phyloP scores from a whole-genome alignment of 495 filamentous ascomycete genomes.

The Glonium stellatum region DNA sequence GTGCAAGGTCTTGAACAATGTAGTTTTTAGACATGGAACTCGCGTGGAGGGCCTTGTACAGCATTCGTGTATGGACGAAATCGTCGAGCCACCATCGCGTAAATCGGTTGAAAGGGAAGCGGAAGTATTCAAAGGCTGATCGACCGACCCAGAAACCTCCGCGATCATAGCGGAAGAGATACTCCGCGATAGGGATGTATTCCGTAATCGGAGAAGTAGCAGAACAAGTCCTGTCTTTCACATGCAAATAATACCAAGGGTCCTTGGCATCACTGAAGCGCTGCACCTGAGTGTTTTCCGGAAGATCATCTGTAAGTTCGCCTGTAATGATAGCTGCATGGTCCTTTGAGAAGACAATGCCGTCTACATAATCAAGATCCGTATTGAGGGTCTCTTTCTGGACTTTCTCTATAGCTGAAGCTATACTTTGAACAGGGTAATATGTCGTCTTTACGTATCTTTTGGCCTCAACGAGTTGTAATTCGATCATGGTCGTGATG shows the following conservation, averaged over 20 bases:
- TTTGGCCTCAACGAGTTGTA: slow-evolving; percentile 46
- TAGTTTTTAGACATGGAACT: slow-evolving; percentile 44
- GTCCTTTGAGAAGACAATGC: slow-evolving; percentile 43
- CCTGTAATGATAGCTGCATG: slow-evolving; percentile 50
- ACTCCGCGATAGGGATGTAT: slow-evolving; percentile 47
- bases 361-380: slow-evolving; percentile 40
- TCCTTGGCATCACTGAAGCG: slow-evolving; percentile 35
- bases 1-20: slow-evolving; percentile 53
- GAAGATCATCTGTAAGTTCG: slow-evolving; percentile 34
- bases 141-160: slow-evolving; percentile 54
- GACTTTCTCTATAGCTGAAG: slow-evolving; percentile 22
- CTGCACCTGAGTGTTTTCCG: slow-evolving; percentile 2
- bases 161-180: slow-evolving; percentile 59
- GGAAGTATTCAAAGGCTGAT: slow-evolving; percentile 51
- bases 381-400: slow-evolving; percentile 38
- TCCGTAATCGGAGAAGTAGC: slow-evolving; percentile 33
- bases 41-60: slow-evolving; percentile 52
- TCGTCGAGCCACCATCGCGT: slow-evolving; percentile 53
- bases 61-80: slow-evolving; percentile 56
- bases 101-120: slow-evolving; percentile 46
- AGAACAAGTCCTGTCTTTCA: no score
- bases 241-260: slow-evolving; percentile 57
- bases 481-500: slow-evolving; percentile 49
- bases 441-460: slow-evolving; percentile 52
- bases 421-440: slow-evolving; percentile 37